Base-by-base conservation (phyloP, 2,329 filamentous ascomycete species). In the Paecilomyces fulvus region DNA sequence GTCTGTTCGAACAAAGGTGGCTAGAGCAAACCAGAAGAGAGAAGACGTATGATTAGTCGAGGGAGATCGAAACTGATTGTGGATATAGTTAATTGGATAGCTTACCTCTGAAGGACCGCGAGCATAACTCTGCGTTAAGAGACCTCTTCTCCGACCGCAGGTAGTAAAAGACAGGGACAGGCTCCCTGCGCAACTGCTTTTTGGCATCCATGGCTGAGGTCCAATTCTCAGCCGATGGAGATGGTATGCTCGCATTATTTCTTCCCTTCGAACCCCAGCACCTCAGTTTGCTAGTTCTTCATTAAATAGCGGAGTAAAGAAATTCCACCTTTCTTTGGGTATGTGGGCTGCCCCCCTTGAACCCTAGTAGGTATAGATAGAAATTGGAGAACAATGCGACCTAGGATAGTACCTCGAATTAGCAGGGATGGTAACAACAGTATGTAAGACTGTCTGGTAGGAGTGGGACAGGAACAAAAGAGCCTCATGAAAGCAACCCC, bases 1-100 rank as follows among this genome's bases (percentile, higher is more conserved):
- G 77, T 79, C 52, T 75, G 72, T 56, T 78, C 75, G 37, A 79
- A 65, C 37, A 79, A 69, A 5, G 77, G 75, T 20, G 76, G 76
- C 70, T 77, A 55, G 20, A 49, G 53, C 49, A 50, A 37, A 25
- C 12, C 17, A 30, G 25, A 49, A 30, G 49, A 30, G 49, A 21
- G 5, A 49, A 20, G 21, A 23, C 12, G 21, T 31, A 49, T 46
- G 33, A 17, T n/a, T n/a, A n/a, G 14, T 14, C 43, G 14, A 51
- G 10, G 14, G 11, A 46, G 23, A 25, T 12, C 30, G 23, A 2
- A 2, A 28, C 25, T 5, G 20, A 43, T 17, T 17, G 30, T 20
- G 17, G 30, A 17, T 48, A 30, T 17, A 17, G 20, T 8, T 54
- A 17, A 28, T 8, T 54, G 12, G 28, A 33, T 20, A 23, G 20